Base-by-base conservation (phyloP, 2,329 filamentous ascomycete species). In the Dendrostoma leiphaemia region DNA sequence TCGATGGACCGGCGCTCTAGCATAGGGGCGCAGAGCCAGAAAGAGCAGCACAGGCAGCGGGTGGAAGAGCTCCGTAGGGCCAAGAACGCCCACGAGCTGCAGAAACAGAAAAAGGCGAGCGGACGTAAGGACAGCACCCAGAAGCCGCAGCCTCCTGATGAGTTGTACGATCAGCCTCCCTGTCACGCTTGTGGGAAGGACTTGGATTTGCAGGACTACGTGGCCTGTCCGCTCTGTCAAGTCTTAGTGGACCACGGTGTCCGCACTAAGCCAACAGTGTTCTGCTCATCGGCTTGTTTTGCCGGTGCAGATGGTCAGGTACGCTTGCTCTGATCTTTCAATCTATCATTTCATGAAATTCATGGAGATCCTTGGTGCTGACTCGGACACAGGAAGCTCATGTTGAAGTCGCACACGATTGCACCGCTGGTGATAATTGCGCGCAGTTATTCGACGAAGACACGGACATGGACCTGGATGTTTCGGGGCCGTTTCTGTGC, bases 11-110 rank as follows among this genome's bases (percentile, higher is more conserved):
- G 59, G 26, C 60, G 64, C 38, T 57, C 61, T 9, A 60, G 59
- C 7, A 49, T 54, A 46, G 61, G 60, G 3, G 58, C 59, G 1
- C 54, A 51, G 13, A 59, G 61, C 6, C 63, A 67, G 49, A 60
- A 63, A 6, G 62, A 64, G 8, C 64, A 64, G 51, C 63, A 68
- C 31, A 61, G 58, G 29, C 58, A 61, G 54, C 62, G 67, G 35
- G 62, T 70, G 23, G 58, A 64, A 13, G 60, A 65, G 40, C 60
- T 66, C 12, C 58, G 58, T 19, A 49, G 63, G 23, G 64, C 61
- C 10, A 56, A 61, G 48, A 60, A 61, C 23, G 63, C 60, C 3
- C 59, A 65, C 32, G 62, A 64, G 47, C 41, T 60, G 40, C 56
- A 70, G 31, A 70, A 66, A 56, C 51, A 58, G n/a, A 60, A 60